These are phyloP conservation scores for Curvularia sp. DNA, from an alignment of 2,329 filamentous ascomycete species.

Conservation along the genomic window DNA sequence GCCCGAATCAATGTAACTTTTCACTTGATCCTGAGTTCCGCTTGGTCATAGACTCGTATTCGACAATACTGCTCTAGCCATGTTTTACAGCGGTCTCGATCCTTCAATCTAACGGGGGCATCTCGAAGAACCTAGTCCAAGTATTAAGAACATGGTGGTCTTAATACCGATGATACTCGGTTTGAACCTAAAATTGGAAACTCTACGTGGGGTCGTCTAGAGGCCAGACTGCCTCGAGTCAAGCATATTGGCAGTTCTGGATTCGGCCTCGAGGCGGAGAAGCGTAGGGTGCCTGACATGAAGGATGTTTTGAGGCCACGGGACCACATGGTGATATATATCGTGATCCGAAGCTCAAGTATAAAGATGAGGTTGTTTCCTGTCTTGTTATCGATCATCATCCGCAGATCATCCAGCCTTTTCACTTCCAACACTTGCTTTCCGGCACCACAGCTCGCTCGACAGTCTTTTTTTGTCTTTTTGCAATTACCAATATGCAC, in stretches of 20 bases:
- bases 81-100: constrained; percentile 18
- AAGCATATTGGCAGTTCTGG: background rate
- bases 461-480: constrained; percentile 9
- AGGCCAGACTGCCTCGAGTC: constrained; percentile 18
- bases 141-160: constrained; percentile 27
- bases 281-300: constrained; percentile 24
- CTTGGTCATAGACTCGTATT: background rate
- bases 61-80: constrained; percentile 11
- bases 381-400: constrained; percentile 29
- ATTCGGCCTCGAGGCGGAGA: constrained; percentile 13
- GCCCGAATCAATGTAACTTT: background rate
- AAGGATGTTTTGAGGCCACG: constrained; percentile 3
- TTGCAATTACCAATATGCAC: constrained; percentile 34
- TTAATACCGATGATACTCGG: constrained; percentile 30
- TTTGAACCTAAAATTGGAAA: constrained; percentile 36
- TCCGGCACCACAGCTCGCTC: constrained; percentile 6
- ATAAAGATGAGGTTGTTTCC: constrained; percentile 34
- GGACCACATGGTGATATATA: constrained; percentile 4
- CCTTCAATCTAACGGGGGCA: constrained; percentile 34
- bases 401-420: constrained; percentile 34
- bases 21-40: background rate
- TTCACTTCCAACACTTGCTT: constrained; percentile 25
- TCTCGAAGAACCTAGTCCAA: constrained; percentile 23
- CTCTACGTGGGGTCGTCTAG: constrained; percentile 27
- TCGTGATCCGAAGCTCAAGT: constrained; percentile 15